A percentile compares a stretch with the other conserved stretches of the same genome.
Evolutionary conservation across 1,284 basidiomycete species (phyloP).

Genomic region (Ustilago lituana): DNA sequence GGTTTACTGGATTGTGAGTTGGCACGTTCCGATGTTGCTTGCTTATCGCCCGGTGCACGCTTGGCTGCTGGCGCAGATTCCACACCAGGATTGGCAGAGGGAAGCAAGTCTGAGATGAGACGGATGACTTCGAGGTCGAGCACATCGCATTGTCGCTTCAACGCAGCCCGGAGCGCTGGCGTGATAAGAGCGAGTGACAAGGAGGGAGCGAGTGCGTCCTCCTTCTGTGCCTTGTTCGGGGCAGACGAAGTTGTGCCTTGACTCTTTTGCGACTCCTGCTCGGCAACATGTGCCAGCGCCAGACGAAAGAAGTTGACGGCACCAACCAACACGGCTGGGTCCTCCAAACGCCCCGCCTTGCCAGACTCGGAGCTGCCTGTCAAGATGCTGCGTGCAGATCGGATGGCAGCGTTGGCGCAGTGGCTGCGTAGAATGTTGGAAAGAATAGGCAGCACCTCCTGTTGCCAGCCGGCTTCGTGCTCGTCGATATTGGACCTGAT

Average conservation of each 20-base stretch:
- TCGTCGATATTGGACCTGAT: slow-evolving; percentile 18
- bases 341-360: slow-evolving; percentile 20
- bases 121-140: slow-evolving; percentile 59
- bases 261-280: slow-evolving; percentile 42
- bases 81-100: slow-evolving; percentile 5
- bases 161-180: slow-evolving; percentile 57
- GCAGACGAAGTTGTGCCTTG: slow-evolving; percentile 9
- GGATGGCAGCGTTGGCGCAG: slow-evolving; percentile 60
- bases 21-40: neutral
- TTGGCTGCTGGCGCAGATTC: slow-evolving; percentile 10
- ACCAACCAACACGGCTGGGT: slow-evolving; percentile 58
- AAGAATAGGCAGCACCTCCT: slow-evolving; percentile 46
- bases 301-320: slow-evolving; percentile 60
- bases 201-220: slow-evolving; percentile 52
- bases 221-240: slow-evolving; percentile 27
- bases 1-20: slow-evolving; percentile 5
- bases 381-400: slow-evolving; percentile 51
- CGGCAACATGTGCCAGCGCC: slow-evolving; percentile 48
- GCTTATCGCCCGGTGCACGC: slow-evolving; percentile 10
- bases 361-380: neutral
- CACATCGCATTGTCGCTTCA: slow-evolving; percentile 56
- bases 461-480: slow-evolving; percentile 34
- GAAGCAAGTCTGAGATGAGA: slow-evolving; percentile 58
- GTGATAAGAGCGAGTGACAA: slow-evolving; percentile 56
- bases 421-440: slow-evolving; percentile 63